These are phyloP conservation scores for Phanerodontia chrysosporium DNA, from an alignment of 768 basidiomycete genomes.

Conservation along the genomic window DNA sequence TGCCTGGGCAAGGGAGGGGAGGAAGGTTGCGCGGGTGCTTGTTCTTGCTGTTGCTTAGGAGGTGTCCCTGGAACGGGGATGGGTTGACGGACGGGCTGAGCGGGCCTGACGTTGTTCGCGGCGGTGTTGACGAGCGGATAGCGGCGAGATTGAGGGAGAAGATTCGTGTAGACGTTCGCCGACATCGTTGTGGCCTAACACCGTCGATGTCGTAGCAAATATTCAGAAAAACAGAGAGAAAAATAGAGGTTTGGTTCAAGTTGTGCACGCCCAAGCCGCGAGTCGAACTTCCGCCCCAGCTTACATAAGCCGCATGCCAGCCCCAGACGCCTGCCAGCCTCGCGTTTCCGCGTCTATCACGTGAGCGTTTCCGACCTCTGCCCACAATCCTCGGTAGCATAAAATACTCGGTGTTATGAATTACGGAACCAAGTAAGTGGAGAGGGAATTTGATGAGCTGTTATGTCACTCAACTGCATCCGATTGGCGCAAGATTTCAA, in stretches of 20 bases:
- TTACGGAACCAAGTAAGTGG: no score
- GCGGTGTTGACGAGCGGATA: conserved; percentile 23
- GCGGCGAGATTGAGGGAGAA: conserved; percentile 22
- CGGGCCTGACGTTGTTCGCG: conserved; percentile 19
- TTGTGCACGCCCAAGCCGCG: not conserved
- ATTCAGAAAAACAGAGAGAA: conserved; percentile 7
- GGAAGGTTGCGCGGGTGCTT: conserved; percentile 9
- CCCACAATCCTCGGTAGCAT: not conserved
- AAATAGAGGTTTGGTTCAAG: not conserved
- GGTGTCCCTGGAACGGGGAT: conserved; percentile 12
- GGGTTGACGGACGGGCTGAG: not conserved
- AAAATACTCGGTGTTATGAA: no score
- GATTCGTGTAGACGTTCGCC: conserved; percentile 15
- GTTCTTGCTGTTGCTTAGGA: conserved; percentile 7
- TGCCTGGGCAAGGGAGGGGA: conserved; percentile 76
- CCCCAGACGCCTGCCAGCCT: not conserved
- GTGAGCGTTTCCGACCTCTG: not conserved
- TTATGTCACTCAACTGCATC: no score
- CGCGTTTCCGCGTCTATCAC: conserved; percentile 2
- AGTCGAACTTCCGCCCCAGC: not conserved
- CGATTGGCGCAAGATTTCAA: no score
- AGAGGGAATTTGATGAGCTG: no score
- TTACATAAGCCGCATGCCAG: conserved; percentile 2
- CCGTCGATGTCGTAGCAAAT: conserved; percentile 19
- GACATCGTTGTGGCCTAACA: conserved; percentile 28